Percentiles rank a stretch among this genome's conserved stretches.
Conservation (phyloP, 305 asterid species). For the Fraxinus latifolia region DNA sequence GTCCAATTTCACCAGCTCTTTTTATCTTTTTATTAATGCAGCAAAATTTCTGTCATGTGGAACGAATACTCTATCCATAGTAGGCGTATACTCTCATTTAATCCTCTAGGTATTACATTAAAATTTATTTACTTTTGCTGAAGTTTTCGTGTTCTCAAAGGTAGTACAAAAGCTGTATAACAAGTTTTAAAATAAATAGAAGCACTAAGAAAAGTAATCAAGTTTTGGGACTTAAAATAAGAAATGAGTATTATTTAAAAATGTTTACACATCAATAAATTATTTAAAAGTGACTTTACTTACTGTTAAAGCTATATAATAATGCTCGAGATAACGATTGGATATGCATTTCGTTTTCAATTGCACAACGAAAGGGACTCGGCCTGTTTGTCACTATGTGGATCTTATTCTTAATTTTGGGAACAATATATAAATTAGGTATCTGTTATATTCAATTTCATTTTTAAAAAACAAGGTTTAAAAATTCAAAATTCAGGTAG, state of each 20-base stretch:
- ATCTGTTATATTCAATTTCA: too few species aligned
- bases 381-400: not conserved
- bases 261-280: not conserved
- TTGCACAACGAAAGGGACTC: not conserved
- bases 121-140: too few species aligned
- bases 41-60: not conserved
- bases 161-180: too few species aligned
- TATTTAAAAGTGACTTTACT: not conserved
- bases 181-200: too few species aligned
- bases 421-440: too few species aligned
- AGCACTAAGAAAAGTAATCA: not conserved
- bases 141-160: too few species aligned
- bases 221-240: not conserved
- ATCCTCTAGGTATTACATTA: not conserved
- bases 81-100: not conserved
- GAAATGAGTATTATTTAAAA: not conserved
- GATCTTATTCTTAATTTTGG: not conserved
- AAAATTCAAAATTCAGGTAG: too few species aligned
- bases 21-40: not conserved
- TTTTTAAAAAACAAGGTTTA: too few species aligned
- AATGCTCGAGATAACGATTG: too few species aligned
- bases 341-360: not conserved
- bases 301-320: not conserved
- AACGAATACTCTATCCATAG: not conserved
- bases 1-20: not conserved